Percentiles rank a stretch among this genome's conserved stretches.
These are phyloP conservation scores for Melanomma pulvis-pyrius DNA, from an alignment of 495 filamentous ascomycete genomes.

Conservation along the genomic window DNA sequence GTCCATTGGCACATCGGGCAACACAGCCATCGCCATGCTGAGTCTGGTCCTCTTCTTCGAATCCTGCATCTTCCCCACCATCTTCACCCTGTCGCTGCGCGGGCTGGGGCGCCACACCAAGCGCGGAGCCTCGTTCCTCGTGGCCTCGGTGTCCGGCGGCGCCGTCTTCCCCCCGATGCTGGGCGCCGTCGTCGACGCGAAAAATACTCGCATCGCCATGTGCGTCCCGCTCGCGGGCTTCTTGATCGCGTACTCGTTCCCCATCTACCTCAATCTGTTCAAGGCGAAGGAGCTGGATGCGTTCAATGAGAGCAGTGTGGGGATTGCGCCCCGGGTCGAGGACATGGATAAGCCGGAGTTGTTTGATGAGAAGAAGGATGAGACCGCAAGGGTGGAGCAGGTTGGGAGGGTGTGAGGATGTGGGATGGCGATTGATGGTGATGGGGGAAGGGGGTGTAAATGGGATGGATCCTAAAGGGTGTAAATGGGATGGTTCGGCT, in stretches of 20 bases:
- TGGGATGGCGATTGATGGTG: too few relatives aligned
- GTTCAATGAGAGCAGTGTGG: constrained; percentile 3
- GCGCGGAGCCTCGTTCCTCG: constrained; percentile 65
- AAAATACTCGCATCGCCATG: constrained; percentile 45
- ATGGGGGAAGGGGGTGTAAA: too few relatives aligned
- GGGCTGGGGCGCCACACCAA: constrained; percentile 73
- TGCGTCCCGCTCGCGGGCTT: constrained; percentile 42
- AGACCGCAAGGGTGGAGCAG: too few relatives aligned
- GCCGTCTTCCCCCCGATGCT: constrained; percentile 68
- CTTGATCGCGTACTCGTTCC: constrained; percentile 50
- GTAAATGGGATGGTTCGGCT: not conserved
- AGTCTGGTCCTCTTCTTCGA: constrained; percentile 68
- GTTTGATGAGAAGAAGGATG: too few relatives aligned
- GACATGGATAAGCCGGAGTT: too few relatives aligned
- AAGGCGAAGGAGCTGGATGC: constrained; percentile 52
- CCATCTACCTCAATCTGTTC: constrained; percentile 53
- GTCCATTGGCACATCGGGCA: constrained; percentile 44
- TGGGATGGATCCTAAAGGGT: too few relatives aligned
- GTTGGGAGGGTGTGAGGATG: too few relatives aligned
- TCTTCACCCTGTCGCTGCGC: constrained; percentile 68
- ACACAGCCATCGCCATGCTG: constrained; percentile 54
- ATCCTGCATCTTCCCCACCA: constrained; percentile 60
- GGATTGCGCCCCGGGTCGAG: too few relatives aligned
- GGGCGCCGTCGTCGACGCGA: constrained; percentile 59
- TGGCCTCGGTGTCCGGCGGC: constrained; percentile 69